Evolutionary conservation across 2,329 filamentous ascomycete species (phyloP).

Genomic region (Pyrenophora tritici-repentis): DNA sequence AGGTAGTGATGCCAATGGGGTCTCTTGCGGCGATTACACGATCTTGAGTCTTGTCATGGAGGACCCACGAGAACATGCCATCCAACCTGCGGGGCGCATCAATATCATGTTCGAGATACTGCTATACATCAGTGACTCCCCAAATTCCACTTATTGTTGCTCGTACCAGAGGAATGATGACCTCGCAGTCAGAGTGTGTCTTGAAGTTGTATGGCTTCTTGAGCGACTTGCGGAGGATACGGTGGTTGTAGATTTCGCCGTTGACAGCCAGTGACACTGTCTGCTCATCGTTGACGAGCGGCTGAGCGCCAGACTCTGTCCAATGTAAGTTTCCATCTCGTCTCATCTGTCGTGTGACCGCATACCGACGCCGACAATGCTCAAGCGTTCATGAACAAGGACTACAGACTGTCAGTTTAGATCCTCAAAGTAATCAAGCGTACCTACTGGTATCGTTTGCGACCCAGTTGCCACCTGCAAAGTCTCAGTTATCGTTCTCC

Average conservation of each 20-base stretch:
- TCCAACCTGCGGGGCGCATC: conserved; percentile 93
- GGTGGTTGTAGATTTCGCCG: conserved; percentile 99
- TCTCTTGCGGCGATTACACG: conserved; percentile 92
- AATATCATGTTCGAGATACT: conserved; percentile 92
- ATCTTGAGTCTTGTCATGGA: conserved; percentile 95
- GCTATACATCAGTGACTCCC: conserved; percentile 24
- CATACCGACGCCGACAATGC: conserved; percentile 94
- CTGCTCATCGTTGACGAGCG: conserved; percentile 88
- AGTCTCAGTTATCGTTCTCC: conserved; percentile 40
- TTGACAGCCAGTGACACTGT: conserved; percentile 93
- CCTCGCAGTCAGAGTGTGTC: conserved; percentile 97
- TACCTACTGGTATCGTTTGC: conserved; percentile 84
- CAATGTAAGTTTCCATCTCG: conserved; percentile 25
- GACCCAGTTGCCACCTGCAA: conserved; percentile 80
- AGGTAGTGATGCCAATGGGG: conserved; percentile 94
- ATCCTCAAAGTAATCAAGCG: background rate
- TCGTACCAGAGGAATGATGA: conserved; percentile 93
- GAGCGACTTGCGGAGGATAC: conserved; percentile 85
- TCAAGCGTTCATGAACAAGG: conserved; percentile 94
- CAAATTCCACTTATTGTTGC: background rate
- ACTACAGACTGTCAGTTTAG: conserved; percentile 51
- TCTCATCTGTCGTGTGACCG: conserved; percentile 34
- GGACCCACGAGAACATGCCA: conserved; percentile 99
- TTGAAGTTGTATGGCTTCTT: conserved; percentile 92
- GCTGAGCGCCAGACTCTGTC: conserved; percentile 90